Conservation (phyloP, 345 rosid species). For the Tarenaya hassleriana region DNA sequence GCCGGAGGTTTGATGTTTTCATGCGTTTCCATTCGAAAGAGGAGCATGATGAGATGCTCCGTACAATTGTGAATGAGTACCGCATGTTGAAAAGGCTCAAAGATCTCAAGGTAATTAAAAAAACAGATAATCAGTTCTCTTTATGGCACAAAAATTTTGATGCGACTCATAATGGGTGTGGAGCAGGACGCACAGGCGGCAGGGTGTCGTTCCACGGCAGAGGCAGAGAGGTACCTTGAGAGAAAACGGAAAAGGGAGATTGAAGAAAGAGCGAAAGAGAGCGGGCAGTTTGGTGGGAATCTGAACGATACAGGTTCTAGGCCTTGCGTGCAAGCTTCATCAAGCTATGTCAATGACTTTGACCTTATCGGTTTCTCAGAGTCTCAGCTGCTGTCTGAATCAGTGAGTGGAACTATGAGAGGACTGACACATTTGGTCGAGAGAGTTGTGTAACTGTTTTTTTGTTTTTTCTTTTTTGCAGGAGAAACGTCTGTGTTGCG, state of each 20-base stretch:
- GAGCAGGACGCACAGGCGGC: constrained; percentile 86
- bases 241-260: constrained; percentile 65
- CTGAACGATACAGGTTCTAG: constrained; percentile 25
- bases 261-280: constrained; percentile 77
- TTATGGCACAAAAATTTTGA: constrained; percentile 3
- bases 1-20: constrained; percentile 69
- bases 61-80: constrained; percentile 60
- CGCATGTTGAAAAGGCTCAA: constrained; percentile 64
- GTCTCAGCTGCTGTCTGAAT: constrained; percentile 46
- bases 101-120: constrained; percentile 80
- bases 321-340: constrained; percentile 49
- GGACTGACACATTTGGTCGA: constrained; percentile 2
- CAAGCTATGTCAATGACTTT: constrained; percentile 52
- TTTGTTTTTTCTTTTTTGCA: constrained; percentile 45
- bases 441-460: constrained; percentile 5
- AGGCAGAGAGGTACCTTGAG: constrained; percentile 68
- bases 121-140: constrained; percentile 4
- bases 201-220: constrained; percentile 78
- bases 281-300: constrained; percentile 44
- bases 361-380: constrained; percentile 41
- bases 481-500: constrained; percentile 85
- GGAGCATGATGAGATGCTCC: constrained; percentile 81
- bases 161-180: constrained; percentile 13
- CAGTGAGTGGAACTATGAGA: background rate
- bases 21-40: constrained; percentile 95